Evolutionary conservation across 2,329 filamentous ascomycete species (phyloP), one percentile per base, ranked within the genome.

Genomic region (Cercospora zeae-maydis): DNA sequence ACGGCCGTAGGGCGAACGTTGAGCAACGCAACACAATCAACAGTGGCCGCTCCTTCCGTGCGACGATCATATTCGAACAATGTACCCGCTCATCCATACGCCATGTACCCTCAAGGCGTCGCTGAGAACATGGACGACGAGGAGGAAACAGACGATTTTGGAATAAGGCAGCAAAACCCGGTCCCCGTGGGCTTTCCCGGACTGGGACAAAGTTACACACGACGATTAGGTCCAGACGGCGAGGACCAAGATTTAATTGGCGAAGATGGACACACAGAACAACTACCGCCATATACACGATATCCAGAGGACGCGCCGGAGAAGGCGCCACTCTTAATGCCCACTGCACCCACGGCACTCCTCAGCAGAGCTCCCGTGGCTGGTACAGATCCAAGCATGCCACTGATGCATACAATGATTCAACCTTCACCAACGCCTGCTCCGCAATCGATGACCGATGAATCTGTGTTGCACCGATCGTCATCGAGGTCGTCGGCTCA

Each of bases 181-280:
- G 63, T 88, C 66, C 88, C 86, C 0, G 83, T 95, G 13, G 92
- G 91, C 3, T 96, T 96, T 68, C 86, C 87, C 6, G 88, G 88
- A 5, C 78, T 86, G 36, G 81, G 81, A 5, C 84, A 83, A 59
- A 67, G 63, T 9, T 96, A 92, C 70, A 89, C 88, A 71, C 82
- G 90, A 66, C 86, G 88, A 57, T 77, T 91, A 57, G 90, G 89
- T 0, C 88, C 91, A 0, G 90, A 92, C 61, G 91, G 91, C 58
- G 92, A 96, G 77, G 93, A 96, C 70, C 91, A 89, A 52, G 92
- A 93, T 74, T 86, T 97, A 59, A 88, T 97, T 57, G 92, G 92
- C 1, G 90, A 90, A 0, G 87, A 96, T 71, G 93, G 93, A 1
- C 92, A 97, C 73, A 88, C 90, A 1, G 93, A 98, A 76, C 91